A percentile compares a stretch with the other conserved stretches of the same genome.
Evolutionary conservation across 495 filamentous ascomycete genomes (phyloP).

Genomic region (Opeltia flavorubescens): DNA sequence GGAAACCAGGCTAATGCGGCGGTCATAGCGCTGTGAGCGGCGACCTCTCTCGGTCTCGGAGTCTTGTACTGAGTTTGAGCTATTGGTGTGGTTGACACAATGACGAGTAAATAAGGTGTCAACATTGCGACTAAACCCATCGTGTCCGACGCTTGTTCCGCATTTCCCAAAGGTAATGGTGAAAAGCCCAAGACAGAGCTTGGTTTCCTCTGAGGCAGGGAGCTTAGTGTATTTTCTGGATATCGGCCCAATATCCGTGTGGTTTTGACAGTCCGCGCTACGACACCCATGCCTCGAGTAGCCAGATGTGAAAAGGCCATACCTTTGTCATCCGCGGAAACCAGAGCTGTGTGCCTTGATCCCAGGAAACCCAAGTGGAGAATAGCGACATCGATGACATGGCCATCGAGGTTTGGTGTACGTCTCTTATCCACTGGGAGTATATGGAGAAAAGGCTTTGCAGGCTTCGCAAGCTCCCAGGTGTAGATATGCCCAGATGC

Average conservation of each 20-base stretch:
- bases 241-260: constrained; percentile 86
- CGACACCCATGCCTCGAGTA: constrained; percentile 73
- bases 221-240: constrained; percentile 43
- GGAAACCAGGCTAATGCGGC: constrained; percentile 96
- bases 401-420: constrained; percentile 62
- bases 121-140: constrained; percentile 91
- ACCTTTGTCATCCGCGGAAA: constrained; percentile 87
- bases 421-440: constrained; percentile 55
- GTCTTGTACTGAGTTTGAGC: constrained; percentile 94
- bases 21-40: constrained; percentile 77
- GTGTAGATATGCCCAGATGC: constrained; percentile 86
- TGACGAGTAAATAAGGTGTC: constrained; percentile 87
- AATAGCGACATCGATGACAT: constrained; percentile 59
- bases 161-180: constrained; percentile 79
- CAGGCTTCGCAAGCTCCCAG: constrained; percentile 75
- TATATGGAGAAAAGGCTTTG: constrained; percentile 80
- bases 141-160: constrained; percentile 72
- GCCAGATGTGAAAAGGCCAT: constrained; percentile 98
- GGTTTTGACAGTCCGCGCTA: constrained; percentile 76
- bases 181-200: constrained; percentile 92
- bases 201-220: constrained; percentile 62
- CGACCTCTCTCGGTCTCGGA: constrained; percentile 75
- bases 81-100: constrained; percentile 90
- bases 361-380: constrained; percentile 93
- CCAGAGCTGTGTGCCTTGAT: constrained; percentile 85